A percentile compares a stretch with the other conserved stretches of the same genome.
These are phyloP conservation scores for Crotalaria pallida DNA, from an alignment of 306 rosid species.

Conservation along the genomic window DNA sequence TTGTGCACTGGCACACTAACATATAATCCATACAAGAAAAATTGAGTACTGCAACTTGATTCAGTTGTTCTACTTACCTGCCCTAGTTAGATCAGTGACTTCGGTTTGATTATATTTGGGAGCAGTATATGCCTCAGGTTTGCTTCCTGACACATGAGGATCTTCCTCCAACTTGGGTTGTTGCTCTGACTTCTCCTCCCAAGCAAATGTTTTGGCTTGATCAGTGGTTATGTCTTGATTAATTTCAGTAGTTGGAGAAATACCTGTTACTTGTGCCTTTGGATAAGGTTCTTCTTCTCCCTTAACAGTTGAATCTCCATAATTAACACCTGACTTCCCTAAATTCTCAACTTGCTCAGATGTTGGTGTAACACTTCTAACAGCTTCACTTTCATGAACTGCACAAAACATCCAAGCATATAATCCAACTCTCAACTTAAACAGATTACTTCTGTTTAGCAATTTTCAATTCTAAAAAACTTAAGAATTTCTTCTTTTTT, in stretches of 20 bases:
- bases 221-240: slow-evolving; percentile 1
- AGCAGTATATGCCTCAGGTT: slow-evolving; percentile 2
- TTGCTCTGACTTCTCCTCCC: not conserved
- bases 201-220: slow-evolving; percentile 12
- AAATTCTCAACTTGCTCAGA: slow-evolving; percentile 9
- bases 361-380: slow-evolving; percentile 7
- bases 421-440: not conserved
- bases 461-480: too few species aligned
- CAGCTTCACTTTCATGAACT: slow-evolving; percentile 37
- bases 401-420: slow-evolving; percentile 10
- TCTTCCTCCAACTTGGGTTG: slow-evolving; percentile 35
- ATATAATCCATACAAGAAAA: not conserved
- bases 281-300: slow-evolving; percentile 1
- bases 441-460: too few species aligned
- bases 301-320: slow-evolving; percentile 10
- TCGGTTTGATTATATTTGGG: slow-evolving; percentile 33
- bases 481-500: too few species aligned
- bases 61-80: slow-evolving; percentile 24
- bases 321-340: slow-evolving; percentile 1
- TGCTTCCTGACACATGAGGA: slow-evolving; percentile 7
- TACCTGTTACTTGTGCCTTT: slow-evolving; percentile 8
- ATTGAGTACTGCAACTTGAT: not conserved
- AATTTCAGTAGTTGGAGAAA: slow-evolving; percentile 20
- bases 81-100: slow-evolving; percentile 34
- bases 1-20: not conserved